Evolutionary conservation across 2,329 filamentous ascomycete species (phyloP).

Genomic region (Cytospora chrysosperma): DNA sequence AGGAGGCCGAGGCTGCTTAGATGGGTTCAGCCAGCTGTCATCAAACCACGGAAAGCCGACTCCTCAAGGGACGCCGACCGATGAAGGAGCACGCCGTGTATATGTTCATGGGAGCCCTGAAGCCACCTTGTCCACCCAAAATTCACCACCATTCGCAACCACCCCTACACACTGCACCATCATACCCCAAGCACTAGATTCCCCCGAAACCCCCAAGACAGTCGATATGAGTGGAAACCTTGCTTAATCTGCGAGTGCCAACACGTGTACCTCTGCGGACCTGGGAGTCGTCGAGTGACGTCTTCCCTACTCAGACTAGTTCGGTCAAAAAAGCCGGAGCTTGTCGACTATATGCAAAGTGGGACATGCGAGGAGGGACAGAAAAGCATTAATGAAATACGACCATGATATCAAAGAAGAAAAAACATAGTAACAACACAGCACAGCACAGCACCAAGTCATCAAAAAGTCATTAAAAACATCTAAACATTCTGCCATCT

Average conservation of each 20-base stretch:
- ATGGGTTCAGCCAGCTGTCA: not conserved
- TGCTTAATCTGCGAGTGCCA: conserved; percentile 14
- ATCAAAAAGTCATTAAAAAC: not conserved
- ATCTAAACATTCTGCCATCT: not conserved
- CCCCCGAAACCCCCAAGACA: conserved; percentile 2
- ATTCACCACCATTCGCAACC: conserved; percentile 5
- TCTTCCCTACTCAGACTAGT: conserved; percentile 6
- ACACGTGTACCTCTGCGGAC: conserved; percentile 10
- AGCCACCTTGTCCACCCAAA: conserved; percentile 1
- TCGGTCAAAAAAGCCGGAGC: not conserved
- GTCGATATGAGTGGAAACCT: conserved; percentile 4
- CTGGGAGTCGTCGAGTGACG: conserved; percentile 19
- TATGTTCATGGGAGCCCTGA: not conserved
- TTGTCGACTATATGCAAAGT: conserved; percentile 6
- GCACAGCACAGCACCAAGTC: not conserved
- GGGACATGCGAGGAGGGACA: conserved; percentile 6
- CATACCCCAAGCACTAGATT: conserved; percentile 16
- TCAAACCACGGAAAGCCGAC: not conserved
- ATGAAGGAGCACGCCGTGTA: conserved; percentile 3
- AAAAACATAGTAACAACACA: not conserved
- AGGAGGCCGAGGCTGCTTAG: conserved; percentile 27
- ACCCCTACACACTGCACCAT: conserved; percentile 15
- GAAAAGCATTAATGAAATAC: conserved; percentile 22
- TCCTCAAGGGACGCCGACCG: not conserved
- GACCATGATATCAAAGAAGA: conserved; percentile 10